Evolutionary conservation across 768 basidiomycete species (phyloP).

Genomic region (Ramaria rubella): DNA sequence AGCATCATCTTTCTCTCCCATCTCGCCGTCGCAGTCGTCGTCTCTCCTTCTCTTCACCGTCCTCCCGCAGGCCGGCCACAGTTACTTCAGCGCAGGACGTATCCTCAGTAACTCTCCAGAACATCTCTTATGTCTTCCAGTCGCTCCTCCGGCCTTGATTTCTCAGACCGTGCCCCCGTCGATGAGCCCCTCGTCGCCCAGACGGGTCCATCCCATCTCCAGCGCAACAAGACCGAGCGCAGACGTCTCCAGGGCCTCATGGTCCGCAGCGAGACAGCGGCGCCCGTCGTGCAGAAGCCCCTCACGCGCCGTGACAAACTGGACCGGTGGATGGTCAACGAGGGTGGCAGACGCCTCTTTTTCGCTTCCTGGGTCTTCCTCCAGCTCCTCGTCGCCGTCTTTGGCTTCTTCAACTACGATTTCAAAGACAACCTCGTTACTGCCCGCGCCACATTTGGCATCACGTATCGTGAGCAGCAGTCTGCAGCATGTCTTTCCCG

Average conservation of each 20-base stretch:
- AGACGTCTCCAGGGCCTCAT: constrained; percentile 80
- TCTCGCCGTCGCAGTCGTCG: neutral
- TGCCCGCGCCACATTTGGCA: constrained; percentile 66
- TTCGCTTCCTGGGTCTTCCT: constrained; percentile 77
- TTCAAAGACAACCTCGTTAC: constrained; percentile 69
- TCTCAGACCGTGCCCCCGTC: constrained; percentile 44
- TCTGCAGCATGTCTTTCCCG: neutral
- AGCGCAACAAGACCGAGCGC: constrained; percentile 84
- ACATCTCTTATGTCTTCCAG: constrained; percentile 28
- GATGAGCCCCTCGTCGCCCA: constrained; percentile 37
- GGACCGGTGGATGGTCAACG: constrained; percentile 90
- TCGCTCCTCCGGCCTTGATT: constrained; percentile 61
- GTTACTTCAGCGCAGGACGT: constrained; percentile 1
- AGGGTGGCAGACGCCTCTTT: constrained; percentile 74
- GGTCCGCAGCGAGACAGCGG: constrained; percentile 35
- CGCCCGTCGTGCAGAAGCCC: constrained; percentile 26
- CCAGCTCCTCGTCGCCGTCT: constrained; percentile 67
- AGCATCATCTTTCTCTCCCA: neutral
- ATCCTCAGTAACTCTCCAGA: neutral
- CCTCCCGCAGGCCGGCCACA: constrained; percentile 1
- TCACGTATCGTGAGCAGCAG: constrained; percentile 55
- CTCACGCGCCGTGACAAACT: constrained; percentile 40
- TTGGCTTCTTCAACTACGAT: constrained; percentile 73
- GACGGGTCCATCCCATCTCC: constrained; percentile 45
- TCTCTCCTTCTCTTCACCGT: neutral